Conservation (phyloP, 2,329 filamentous ascomycete species). For the Neopestalotiopsis sp. region DNA sequence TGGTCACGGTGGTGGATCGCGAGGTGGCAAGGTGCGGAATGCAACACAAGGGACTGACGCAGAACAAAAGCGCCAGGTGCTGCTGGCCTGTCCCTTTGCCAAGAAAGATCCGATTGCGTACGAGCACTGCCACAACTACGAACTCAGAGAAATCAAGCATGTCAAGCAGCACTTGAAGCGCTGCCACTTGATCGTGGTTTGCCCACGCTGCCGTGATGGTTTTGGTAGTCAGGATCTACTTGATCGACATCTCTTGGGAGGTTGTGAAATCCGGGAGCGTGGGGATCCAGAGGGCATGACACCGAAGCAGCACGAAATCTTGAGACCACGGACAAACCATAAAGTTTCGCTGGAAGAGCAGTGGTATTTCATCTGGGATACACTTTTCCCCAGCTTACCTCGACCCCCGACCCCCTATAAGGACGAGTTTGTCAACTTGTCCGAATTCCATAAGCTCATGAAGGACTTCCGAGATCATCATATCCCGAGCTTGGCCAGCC, state of each 20-base stretch:
- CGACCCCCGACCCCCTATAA: slow-evolving; percentile 7
- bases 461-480: slow-evolving; percentile 4
- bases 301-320: neutral
- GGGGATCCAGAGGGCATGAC: slow-evolving; percentile 8
- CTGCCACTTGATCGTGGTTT: neutral
- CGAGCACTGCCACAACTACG: slow-evolving; percentile 15
- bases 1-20: slow-evolving; percentile 1
- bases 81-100: slow-evolving; percentile 13
- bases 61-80: slow-evolving; percentile 7
- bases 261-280: neutral
- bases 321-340: slow-evolving; percentile 7
- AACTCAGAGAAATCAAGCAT: slow-evolving; percentile 12
- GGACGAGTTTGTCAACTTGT: slow-evolving; percentile 10
- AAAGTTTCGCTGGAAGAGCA: slow-evolving; percentile 9
- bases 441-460: neutral
- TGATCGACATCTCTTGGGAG: neutral
- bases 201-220: neutral
- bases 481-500: neutral
- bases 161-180: slow-evolving; percentile 14
- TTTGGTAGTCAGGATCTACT: neutral
- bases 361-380: slow-evolving; percentile 14
- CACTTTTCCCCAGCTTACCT: neutral
- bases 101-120: slow-evolving; percentile 10
- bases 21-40: neutral
- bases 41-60: neutral